Evolutionary conservation across 805 yeast genomes (phyloP).

Genomic region (Teunomyces stri): DNA sequence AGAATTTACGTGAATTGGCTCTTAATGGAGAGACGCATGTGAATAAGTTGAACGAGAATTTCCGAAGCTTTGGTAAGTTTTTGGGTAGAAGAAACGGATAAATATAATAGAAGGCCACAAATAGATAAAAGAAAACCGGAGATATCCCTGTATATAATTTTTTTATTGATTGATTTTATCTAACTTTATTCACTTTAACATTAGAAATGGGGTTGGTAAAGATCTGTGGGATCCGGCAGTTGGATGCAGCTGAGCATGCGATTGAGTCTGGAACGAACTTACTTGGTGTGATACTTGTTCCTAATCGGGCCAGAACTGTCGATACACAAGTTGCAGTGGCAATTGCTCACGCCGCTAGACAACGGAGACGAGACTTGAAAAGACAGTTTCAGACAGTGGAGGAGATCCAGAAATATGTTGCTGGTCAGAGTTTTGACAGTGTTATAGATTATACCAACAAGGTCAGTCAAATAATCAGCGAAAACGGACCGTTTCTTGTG

Average conservation of each 20-base stretch:
- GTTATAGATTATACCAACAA: slow-evolving; percentile 31
- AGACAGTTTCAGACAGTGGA: slow-evolving; percentile 18
- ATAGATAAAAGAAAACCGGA: too few relatives aligned
- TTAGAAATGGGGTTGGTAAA: slow-evolving; percentile 40
- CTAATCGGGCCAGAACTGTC: slow-evolving; percentile 72
- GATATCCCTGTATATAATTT: too few relatives aligned
- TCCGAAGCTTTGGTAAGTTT: slow-evolving; percentile 59
- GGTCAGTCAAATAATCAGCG: slow-evolving; percentile 23
- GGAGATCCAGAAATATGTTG: slow-evolving; percentile 15
- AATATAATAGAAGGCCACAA: too few relatives aligned
- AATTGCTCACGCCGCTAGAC: slow-evolving; percentile 27
- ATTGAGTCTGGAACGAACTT: slow-evolving; percentile 69
- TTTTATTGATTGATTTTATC: too few relatives aligned
- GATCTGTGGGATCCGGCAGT: slow-evolving; percentile 76
- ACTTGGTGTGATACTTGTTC: slow-evolving; percentile 86
- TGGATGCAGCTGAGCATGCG: slow-evolving; percentile 70
- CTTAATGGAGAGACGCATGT: slow-evolving; percentile 57
- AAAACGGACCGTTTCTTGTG: slow-evolving; percentile 66
- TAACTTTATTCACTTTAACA: too few relatives aligned
- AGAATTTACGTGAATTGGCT: slow-evolving; percentile 46
- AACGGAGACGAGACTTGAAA: slow-evolving; percentile 15
- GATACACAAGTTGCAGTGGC: slow-evolving; percentile 25
- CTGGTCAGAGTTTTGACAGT: slow-evolving; percentile 9
- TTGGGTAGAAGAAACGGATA: slow-evolving; percentile 33
- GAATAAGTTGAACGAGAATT: slow-evolving; percentile 63